Evolutionary conservation across 1,284 basidiomycete species (phyloP), one percentile per base, ranked within the genome.

Genomic region (Pseudozyma hubeiensis): DNA sequence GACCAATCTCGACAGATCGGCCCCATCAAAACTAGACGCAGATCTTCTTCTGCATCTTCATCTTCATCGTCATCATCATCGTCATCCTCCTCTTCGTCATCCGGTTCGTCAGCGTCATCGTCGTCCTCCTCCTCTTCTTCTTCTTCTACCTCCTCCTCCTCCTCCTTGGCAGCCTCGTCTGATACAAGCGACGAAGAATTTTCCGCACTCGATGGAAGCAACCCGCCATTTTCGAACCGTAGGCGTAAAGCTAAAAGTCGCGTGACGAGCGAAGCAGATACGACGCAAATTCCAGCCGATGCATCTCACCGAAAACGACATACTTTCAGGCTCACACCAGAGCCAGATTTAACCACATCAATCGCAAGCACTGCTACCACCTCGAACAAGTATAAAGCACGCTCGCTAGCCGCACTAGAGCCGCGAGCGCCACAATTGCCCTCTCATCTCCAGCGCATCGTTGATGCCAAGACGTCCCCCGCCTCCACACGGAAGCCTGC

Each of bases 271-370:
- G 29, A 17, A 9, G 31, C 24, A 35, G 43, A 34, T 8, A 31
- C 11, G 10, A 41, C 24, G 24, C 19, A 17, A 17, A 35, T 31
- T 35, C 47, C 17, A 29, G 16, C 37, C 1, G 57, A 52, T 3
- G 30, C 55, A 1, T 43, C 44, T 7, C 29, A 33, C 30, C 52
- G 44, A 24, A 49, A 41, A 5, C 52, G 44, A 19, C 60, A 69
- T 43, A 29, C 57, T 9, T 70, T 70, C 43, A 46, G 67, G 16
- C 53, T 70, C 0, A 70, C 61, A 2, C 67, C 67, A 0, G 67
- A 70, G 37, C 62, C 67, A 9, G 58, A 51, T 13, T 17, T 35
- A 4, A 4, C 44, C 7, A 7, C 5, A 5, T n/a, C 29, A 6
- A 29, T 33, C 10, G 11, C 14, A 5, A 16, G 30, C 7, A 10